These are phyloP conservation scores for Hypholoma fasciculare DNA, from an alignment of 768 basidiomycete genomes.

Conservation along the genomic window DNA sequence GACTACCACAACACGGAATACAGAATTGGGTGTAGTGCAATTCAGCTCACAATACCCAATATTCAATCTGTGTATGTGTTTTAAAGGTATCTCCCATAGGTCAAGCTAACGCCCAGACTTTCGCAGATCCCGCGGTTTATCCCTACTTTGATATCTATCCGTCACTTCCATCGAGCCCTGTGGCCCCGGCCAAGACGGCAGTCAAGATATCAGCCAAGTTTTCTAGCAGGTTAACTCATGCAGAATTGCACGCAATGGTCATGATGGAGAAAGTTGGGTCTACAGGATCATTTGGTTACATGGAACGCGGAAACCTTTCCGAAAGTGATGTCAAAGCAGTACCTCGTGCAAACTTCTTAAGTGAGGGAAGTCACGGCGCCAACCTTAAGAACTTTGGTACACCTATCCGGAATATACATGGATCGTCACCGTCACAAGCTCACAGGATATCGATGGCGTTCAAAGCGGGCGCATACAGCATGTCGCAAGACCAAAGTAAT, in stretches of 20 bases:
- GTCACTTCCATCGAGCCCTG: background rate
- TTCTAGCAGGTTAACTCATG: conserved; percentile 31
- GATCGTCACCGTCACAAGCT: background rate
- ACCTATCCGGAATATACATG: background rate
- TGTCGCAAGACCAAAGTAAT: background rate
- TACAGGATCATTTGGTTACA: conserved; percentile 12
- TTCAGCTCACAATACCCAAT: conserved; percentile 5
- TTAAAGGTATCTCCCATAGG: background rate
- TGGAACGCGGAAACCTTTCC: conserved; percentile 2
- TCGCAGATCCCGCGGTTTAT: background rate
- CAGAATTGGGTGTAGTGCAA: background rate
- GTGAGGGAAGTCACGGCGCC: background rate
- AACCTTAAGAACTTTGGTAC: background rate
- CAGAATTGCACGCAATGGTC: conserved; percentile 35
- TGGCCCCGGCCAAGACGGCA: too few relatives aligned
- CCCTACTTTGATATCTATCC: background rate
- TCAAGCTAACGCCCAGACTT: background rate
- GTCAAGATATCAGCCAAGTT: background rate
- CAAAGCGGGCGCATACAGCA: background rate
- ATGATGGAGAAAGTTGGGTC: conserved; percentile 30
- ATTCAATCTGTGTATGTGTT: background rate
- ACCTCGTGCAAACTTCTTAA: conserved; percentile 4
- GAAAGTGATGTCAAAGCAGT: background rate
- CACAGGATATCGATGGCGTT: background rate
- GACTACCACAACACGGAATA: background rate